phyloP scores from a whole-genome alignment of 2,329 filamentous ascomycete species.

The Sarocladiaceae sp. region DNA sequence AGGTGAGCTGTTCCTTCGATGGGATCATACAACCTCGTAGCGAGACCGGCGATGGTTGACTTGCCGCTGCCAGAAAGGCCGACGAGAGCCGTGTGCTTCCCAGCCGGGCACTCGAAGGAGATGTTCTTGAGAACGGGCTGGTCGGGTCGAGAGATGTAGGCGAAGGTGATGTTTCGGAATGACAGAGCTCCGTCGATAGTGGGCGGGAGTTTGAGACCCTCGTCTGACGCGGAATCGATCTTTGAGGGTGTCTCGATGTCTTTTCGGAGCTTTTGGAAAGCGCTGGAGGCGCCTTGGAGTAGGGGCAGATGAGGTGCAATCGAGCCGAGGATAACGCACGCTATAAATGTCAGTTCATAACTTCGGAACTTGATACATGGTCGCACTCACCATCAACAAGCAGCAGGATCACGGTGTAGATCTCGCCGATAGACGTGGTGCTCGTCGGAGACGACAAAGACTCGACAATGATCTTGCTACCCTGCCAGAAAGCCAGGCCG shows the following conservation, averaged over 20 bases:
- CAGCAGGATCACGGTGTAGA: not conserved
- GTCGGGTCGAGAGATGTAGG: slow-evolving; percentile 29
- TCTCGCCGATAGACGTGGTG: slow-evolving; percentile 13
- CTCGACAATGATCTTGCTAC: slow-evolving; percentile 30
- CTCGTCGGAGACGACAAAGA: slow-evolving; percentile 12
- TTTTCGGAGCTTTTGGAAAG: slow-evolving; percentile 29
- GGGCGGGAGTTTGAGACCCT: slow-evolving; percentile 21
- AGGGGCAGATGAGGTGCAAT: slow-evolving; percentile 19
- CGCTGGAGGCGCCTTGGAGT: slow-evolving; percentile 14
- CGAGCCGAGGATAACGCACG: slow-evolving; percentile 12
- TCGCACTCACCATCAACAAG: slow-evolving; percentile 21
- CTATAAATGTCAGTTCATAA: slow-evolving; percentile 21
- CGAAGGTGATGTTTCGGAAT: slow-evolving; percentile 24
- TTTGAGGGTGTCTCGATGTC: slow-evolving; percentile 20
- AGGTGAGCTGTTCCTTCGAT: slow-evolving; percentile 39
- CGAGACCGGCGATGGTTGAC: slow-evolving; percentile 47
- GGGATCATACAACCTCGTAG: slow-evolving; percentile 53
- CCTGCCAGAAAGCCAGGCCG: slow-evolving; percentile 17
- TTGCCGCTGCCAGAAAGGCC: slow-evolving; percentile 54
- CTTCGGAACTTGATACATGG: slow-evolving; percentile 10
- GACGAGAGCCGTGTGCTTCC: slow-evolving; percentile 25
- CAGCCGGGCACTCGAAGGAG: slow-evolving; percentile 27
- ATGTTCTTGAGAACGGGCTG: slow-evolving; percentile 26
- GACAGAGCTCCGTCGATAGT: slow-evolving; percentile 17
- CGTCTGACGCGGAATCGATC: slow-evolving; percentile 17